Percentiles rank a stretch among this genome's conserved stretches.
phyloP scores from a whole-genome alignment of 2,329 filamentous ascomycete species.

The Paraphaeosphaeria minitans region DNA sequence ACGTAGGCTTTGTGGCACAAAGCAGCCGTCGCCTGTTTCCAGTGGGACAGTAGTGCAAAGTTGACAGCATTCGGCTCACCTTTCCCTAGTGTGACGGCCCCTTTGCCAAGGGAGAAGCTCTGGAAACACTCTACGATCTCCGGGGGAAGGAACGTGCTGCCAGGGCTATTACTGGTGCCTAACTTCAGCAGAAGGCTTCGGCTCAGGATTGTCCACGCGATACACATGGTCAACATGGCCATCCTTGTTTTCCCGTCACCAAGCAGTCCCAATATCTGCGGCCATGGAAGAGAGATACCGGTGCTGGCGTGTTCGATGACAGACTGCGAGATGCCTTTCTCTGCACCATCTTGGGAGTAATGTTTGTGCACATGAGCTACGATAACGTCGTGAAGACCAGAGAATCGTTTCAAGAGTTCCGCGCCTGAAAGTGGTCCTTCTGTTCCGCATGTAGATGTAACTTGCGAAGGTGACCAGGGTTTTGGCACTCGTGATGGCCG shows the following conservation, averaged over 20 bases:
- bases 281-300: conserved; percentile 16
- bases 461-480: neutral
- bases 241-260: conserved; percentile 10
- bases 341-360: conserved; percentile 3
- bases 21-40: conserved; percentile 21
- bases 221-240: conserved; percentile 17
- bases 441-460: conserved; percentile 6
- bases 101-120: conserved; percentile 16
- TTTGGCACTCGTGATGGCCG: neutral
- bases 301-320: conserved; percentile 19
- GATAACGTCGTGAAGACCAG: conserved; percentile 13
- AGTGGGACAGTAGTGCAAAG: conserved; percentile 18
- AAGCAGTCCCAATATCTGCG: conserved; percentile 9
- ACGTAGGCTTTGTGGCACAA: conserved; percentile 19
- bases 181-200: conserved; percentile 21
- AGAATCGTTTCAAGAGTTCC: conserved; percentile 13
- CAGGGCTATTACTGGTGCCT: conserved; percentile 17
- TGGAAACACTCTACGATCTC: conserved; percentile 24
- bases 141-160: conserved; percentile 20
- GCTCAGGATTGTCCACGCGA: conserved; percentile 19
- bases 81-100: conserved; percentile 7
- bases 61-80: conserved; percentile 11
- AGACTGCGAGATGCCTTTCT: conserved; percentile 6
- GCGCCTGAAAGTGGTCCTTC: conserved; percentile 3
- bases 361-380: conserved; percentile 17